Percentiles rank a stretch among this genome's conserved stretches.
These are phyloP conservation scores for Lablab purpureus DNA, from an alignment of 306 rosid genomes.

Conservation along the genomic window DNA sequence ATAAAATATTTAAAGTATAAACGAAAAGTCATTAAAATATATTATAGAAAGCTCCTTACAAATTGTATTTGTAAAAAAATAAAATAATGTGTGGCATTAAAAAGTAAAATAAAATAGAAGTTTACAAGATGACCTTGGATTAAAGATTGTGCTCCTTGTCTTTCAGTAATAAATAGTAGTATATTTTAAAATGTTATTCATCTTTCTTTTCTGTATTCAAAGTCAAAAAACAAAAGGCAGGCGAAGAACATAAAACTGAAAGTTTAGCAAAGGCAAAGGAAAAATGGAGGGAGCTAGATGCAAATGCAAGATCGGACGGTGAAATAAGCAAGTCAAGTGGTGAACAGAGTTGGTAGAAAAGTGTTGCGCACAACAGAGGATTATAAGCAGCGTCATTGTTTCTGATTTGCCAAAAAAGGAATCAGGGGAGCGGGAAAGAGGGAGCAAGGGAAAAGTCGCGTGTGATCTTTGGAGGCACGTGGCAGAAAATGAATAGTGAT, in stretches of 20 bases:
- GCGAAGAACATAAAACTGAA: not conserved
- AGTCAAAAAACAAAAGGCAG: not conserved
- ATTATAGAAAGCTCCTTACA: too few species aligned
- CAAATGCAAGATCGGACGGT: conserved; percentile 4
- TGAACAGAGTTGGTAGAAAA: not conserved
- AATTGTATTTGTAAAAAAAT: too few species aligned
- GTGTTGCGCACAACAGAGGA: conserved; percentile 11
- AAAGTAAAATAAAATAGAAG: too few species aligned
- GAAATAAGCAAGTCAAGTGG: not conserved
- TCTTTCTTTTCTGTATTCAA: not conserved
- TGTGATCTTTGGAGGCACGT: conserved; percentile 43
- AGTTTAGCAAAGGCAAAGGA: not conserved
- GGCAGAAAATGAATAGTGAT: conserved; percentile 26
- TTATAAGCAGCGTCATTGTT: not conserved
- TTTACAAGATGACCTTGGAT: too few species aligned
- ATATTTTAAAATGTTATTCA: too few species aligned
- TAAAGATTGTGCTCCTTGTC: too few species aligned
- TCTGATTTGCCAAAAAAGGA: conserved; percentile 28
- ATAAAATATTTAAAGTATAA: too few species aligned
- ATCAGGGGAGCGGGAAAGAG: not conserved
- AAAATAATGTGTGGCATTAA: too few species aligned
- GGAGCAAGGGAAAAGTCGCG: not conserved
- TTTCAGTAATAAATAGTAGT: too few species aligned
- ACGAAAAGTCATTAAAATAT: too few species aligned
- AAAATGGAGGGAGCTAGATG: not conserved